Evolutionary conservation across 371 early-diverging fungal species (phyloP).

Genomic region (Massospora cicadina): DNA sequence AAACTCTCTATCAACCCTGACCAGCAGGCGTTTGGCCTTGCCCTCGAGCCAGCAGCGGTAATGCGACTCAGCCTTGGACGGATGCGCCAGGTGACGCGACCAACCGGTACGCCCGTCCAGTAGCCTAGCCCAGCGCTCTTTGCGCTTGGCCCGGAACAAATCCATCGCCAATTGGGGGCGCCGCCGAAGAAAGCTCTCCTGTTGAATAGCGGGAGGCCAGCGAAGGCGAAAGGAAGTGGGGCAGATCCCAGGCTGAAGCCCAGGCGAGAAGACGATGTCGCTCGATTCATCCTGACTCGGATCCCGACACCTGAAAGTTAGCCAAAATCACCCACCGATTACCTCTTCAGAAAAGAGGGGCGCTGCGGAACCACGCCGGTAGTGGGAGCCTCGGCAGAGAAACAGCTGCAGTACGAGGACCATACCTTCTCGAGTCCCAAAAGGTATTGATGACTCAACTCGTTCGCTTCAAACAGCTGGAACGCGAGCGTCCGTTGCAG

Average conservation of each 20-base stretch:
- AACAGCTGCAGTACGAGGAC: not conserved
- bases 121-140: not conserved
- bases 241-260: not conserved
- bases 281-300: no score
- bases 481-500: conserved; percentile 17
- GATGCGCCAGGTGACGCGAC: not conserved
- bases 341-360: conserved; percentile 5
- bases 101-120: not conserved
- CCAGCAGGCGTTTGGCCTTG: no score
- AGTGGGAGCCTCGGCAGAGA: not conserved
- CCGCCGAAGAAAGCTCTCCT: not conserved
- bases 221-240: not conserved
- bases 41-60: not conserved
- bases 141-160: not conserved
- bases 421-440: not conserved
- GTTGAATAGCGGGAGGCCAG: not conserved
- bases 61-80: not conserved
- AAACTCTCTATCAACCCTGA: no score
- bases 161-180: not conserved
- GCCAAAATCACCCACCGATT: not conserved
- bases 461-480: conserved; percentile 16
- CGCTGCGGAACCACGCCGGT: not conserved
- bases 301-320: not conserved
- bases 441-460: not conserved
- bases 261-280: not conserved